Conservation (phyloP, 352 stramenopile genomes). For the Globisporangium splendens region DNA sequence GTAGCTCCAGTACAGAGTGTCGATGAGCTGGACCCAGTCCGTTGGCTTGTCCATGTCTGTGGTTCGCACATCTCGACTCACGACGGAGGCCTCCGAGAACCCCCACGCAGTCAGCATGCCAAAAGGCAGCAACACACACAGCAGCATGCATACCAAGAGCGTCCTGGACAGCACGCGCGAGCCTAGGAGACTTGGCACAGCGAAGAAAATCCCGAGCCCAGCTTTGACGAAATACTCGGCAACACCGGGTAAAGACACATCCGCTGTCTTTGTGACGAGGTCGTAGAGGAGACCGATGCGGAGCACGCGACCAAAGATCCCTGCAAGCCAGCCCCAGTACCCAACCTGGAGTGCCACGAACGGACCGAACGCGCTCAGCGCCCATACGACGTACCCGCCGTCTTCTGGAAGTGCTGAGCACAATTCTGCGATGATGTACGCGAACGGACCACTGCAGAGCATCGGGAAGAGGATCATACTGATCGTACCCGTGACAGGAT, state of each 20-base stretch:
- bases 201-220: constrained; percentile 16
- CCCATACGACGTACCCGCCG: constrained; percentile 78
- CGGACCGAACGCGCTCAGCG: constrained; percentile 81
- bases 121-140: constrained; percentile 53
- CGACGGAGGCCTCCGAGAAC: constrained; percentile 16
- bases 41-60: constrained; percentile 13
- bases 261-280: constrained; percentile 7
- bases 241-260: background rate
- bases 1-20: constrained; percentile 94
- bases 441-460: constrained; percentile 82
- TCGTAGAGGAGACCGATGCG: constrained; percentile 53
- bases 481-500: constrained; percentile 17
- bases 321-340: constrained; percentile 71
- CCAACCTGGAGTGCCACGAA: constrained; percentile 61
- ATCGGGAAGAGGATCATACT: constrained; percentile 42
- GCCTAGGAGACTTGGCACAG: constrained; percentile 23
- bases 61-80: constrained; percentile 6
- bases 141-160: constrained; percentile 7
- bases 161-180: constrained; percentile 66
- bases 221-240: constrained; percentile 17
- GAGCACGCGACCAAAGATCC: constrained; percentile 65
- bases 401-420: constrained; percentile 78
- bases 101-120: constrained; percentile 43
- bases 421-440: constrained; percentile 87
- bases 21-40: constrained; percentile 81